A percentile compares a stretch with the other conserved stretches of the same genome.
Conservation (phyloP, 2,329 filamentous ascomycete genomes). For the Microdochium paspali region DNA sequence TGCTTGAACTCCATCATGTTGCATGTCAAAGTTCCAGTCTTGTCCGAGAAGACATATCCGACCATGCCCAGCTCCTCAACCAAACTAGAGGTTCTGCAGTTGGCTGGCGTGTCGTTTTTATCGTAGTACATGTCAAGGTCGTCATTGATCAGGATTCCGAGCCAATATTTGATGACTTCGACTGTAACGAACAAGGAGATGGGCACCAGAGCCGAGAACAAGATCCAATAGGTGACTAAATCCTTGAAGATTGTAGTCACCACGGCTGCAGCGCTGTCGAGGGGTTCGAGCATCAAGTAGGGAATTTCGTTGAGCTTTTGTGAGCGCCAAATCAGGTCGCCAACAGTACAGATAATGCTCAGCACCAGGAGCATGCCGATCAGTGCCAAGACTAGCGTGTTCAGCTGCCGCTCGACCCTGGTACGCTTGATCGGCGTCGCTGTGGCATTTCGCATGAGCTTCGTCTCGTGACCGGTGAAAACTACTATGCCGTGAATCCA, state of each 20-base stretch:
- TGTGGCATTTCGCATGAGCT: constrained; percentile 97
- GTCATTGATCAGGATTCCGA: constrained; percentile 94
- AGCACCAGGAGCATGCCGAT: constrained; percentile 75
- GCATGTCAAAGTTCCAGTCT: constrained; percentile 94
- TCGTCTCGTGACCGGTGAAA: constrained; percentile 96
- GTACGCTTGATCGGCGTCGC: constrained; percentile 96
- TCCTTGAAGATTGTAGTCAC: constrained; percentile 82
- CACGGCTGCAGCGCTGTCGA: constrained; percentile 43
- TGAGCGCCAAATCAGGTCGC: constrained; percentile 73
- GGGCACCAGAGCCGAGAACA: constrained; percentile 92
- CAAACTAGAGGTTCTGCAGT: constrained; percentile 89
- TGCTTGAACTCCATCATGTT: constrained; percentile 99
- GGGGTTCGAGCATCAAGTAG: constrained; percentile 62
- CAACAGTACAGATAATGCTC: constrained; percentile 83
- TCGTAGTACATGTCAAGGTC: constrained; percentile 98
- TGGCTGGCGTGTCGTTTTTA: constrained; percentile 87
- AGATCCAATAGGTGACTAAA: constrained; percentile 95
- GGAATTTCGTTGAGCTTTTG: constrained; percentile 51
- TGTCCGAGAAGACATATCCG: constrained; percentile 97
- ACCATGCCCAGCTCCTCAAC: constrained; percentile 98
- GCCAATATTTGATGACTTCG: constrained; percentile 96
- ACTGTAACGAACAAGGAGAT: constrained; percentile 97
- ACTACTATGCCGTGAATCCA: constrained; percentile 97
- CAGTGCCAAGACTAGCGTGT: constrained; percentile 84
- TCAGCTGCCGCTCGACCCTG: constrained; percentile 88